phyloP scores from a whole-genome alignment of 352 stramenopile genomes.

The Phytopythium montanum region DNA sequence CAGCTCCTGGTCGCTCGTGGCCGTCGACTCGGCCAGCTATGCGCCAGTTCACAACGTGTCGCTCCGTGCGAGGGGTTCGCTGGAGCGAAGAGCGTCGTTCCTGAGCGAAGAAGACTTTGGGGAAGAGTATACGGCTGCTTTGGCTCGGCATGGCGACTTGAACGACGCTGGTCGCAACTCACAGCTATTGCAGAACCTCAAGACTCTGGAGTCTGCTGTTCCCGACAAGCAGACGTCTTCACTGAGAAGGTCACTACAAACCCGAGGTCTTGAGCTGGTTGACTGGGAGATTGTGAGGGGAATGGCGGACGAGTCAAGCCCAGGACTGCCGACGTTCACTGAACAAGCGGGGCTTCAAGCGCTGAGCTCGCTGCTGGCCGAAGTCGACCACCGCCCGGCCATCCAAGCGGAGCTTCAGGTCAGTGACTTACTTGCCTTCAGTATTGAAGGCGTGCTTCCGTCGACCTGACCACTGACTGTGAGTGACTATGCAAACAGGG shows the following conservation, averaged over 20 bases:
- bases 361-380: conserved; percentile 41
- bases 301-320: conserved; percentile 32
- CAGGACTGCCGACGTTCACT: conserved; percentile 37
- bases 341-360: conserved; percentile 48
- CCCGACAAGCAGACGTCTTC: background rate
- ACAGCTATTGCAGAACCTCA: background rate
- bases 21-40: conserved; percentile 55
- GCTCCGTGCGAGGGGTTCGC: conserved; percentile 27
- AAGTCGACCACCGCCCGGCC: conserved; percentile 36
- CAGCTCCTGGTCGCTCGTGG: conserved; percentile 48
- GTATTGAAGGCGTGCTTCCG: background rate
- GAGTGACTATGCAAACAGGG: conserved; percentile 13
- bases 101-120: conserved; percentile 40
- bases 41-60: conserved; percentile 43
- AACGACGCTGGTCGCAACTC: background rate
- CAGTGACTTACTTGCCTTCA: background rate
- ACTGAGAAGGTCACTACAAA: conserved; percentile 16
- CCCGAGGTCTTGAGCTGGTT: conserved; percentile 38
- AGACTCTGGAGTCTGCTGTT: background rate
- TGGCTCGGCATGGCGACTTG: conserved; percentile 8
- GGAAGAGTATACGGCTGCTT: conserved; percentile 20
- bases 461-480: background rate
- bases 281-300: conserved; percentile 45
- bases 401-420: conserved; percentile 68
- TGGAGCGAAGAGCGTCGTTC: conserved; percentile 28